These are phyloP conservation scores for Candida parachauliodes DNA, from an alignment of 805 yeast genomes.

Conservation along the genomic window DNA sequence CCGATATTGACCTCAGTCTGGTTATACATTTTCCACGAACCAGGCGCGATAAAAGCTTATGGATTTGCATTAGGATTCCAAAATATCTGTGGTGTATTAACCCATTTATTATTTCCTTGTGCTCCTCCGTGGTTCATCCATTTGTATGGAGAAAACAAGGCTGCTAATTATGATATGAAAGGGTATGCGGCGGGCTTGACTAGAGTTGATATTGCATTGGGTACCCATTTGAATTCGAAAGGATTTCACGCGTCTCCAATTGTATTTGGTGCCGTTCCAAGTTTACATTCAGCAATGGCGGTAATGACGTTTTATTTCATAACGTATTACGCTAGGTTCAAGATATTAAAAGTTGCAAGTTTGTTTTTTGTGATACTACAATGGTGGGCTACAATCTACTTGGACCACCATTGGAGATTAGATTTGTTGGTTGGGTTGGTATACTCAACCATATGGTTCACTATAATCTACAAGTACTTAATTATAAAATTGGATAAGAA, in stretches of 20 bases:
- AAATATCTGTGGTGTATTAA: slow-evolving; percentile 56
- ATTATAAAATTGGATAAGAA: slow-evolving; percentile 16
- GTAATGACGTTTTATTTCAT: slow-evolving; percentile 45
- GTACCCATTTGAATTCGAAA: slow-evolving; percentile 51
- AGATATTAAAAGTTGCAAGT: slow-evolving; percentile 30
- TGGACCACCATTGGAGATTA: slow-evolving; percentile 70
- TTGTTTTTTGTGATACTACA: slow-evolving; percentile 49
- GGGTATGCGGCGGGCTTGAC: slow-evolving; percentile 73
- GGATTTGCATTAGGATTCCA: slow-evolving; percentile 57
- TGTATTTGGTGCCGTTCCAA: slow-evolving; percentile 65
- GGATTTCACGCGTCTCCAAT: slow-evolving; percentile 68
- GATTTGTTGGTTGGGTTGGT: slow-evolving; percentile 55
- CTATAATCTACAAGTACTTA: slow-evolving; percentile 12
- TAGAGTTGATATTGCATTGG: slow-evolving; percentile 57
- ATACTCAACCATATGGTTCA: slow-evolving; percentile 28
- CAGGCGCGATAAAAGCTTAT: slow-evolving; percentile 56
- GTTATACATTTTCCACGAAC: slow-evolving; percentile 63
- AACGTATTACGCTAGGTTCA: slow-evolving; percentile 36
- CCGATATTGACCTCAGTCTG: slow-evolving; percentile 63
- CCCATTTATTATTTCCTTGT: slow-evolving; percentile 62
- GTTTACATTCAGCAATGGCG: slow-evolving; percentile 68
- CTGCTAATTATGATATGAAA: slow-evolving; percentile 61
- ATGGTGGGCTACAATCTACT: slow-evolving; percentile 75
- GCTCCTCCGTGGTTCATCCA: slow-evolving; percentile 77
- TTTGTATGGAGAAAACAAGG: slow-evolving; percentile 52